phyloP scores from a whole-genome alignment of 495 filamentous ascomycete genomes.

The Hypoxylon lenormandii region DNA sequence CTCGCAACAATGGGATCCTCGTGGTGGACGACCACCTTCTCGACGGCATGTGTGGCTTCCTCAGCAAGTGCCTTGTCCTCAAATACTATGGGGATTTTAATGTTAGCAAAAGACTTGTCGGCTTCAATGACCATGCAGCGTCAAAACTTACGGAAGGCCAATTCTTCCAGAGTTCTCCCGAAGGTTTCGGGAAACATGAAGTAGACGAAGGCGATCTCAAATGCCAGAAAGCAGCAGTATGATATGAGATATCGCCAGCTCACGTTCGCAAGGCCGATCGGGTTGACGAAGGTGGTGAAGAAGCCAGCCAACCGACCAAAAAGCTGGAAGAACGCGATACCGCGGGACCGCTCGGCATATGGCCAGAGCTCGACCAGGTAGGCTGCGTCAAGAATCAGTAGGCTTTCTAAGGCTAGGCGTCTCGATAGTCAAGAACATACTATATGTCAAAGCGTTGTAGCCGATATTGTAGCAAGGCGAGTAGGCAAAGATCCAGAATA shows the following conservation, averaged over 20 bases:
- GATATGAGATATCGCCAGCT: slow-evolving; percentile 69
- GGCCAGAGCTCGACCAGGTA: slow-evolving; percentile 76
- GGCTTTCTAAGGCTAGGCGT: too few species aligned
- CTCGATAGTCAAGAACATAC: slow-evolving; percentile 50
- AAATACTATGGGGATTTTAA: slow-evolving; percentile 52
- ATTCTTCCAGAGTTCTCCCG: slow-evolving; percentile 71
- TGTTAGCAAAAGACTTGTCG: slow-evolving; percentile 12
- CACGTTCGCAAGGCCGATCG: slow-evolving; percentile 69
- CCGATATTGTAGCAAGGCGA: slow-evolving; percentile 73
- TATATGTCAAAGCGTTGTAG: slow-evolving; percentile 76
- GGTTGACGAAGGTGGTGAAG: slow-evolving; percentile 72
- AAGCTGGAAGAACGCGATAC: slow-evolving; percentile 73
- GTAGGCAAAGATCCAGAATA: slow-evolving; percentile 74
- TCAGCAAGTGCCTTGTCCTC: slow-evolving; percentile 59
- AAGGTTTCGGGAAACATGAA: slow-evolving; percentile 75
- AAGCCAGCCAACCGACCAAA: slow-evolving; percentile 63
- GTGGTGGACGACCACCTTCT: slow-evolving; percentile 56
- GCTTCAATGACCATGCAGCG: neutral
- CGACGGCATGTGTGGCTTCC: slow-evolving; percentile 53
- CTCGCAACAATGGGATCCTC: slow-evolving; percentile 16
- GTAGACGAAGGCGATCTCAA: slow-evolving; percentile 70
- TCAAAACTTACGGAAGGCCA: slow-evolving; percentile 68
- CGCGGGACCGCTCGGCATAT: slow-evolving; percentile 69
- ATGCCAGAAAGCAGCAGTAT: slow-evolving; percentile 68
- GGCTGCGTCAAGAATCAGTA: slow-evolving; percentile 48